Base-by-base conservation (phyloP, 768 basidiomycete species). In the Pisolithus sp. region DNA sequence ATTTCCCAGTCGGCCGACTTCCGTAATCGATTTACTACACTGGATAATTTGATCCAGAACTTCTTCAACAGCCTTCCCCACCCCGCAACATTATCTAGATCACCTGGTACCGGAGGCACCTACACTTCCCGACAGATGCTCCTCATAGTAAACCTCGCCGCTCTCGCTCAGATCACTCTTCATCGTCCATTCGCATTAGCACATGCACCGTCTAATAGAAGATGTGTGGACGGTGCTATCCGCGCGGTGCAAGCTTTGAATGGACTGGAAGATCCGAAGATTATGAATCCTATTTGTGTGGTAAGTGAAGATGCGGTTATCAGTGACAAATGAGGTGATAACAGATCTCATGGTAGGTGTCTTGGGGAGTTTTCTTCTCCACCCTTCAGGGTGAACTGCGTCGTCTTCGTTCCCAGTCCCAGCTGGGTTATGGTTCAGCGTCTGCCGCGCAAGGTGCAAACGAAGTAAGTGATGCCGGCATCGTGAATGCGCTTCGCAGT, bases 1-100 rank as follows among this genome's bases (percentile, higher is more conserved):
- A 62, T 68, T 39, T 62, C 71, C 26, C 78, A 80, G 51, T 67
- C 69, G 24, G 62, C 73, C 50, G 65, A 71, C 4, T 78, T 78
- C 49, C 68, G 68, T 21, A 62, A 67, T 13, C 71, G 73, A 7
- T 79, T 81, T 20, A 68, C 68, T 39, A 72, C 71, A 3, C 62
- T 80, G 49, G 75, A 78, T 54, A 60, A 66, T 30, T 68, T 80
- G 42, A 75, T 81, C 36, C 74, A 76, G 5, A 59, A 60, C 2
- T 71, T 79, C 49, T 71, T 70, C 15, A 23, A 23, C n/a, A 49
- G 39, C 18, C 43, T 58, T 10, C 28, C 48, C 8, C 31, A 31
- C 34, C 47, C 46, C 12, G 21, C 40, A 24, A 46, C 39, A 4
- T 17, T 43, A n/a, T 4, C 9, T n/a, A 40, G 18, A 7, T 10